Percentiles rank a stretch among this genome's conserved stretches.
Conservation (phyloP, 805 yeast species). For the Hanseniaspora singularis region DNA sequence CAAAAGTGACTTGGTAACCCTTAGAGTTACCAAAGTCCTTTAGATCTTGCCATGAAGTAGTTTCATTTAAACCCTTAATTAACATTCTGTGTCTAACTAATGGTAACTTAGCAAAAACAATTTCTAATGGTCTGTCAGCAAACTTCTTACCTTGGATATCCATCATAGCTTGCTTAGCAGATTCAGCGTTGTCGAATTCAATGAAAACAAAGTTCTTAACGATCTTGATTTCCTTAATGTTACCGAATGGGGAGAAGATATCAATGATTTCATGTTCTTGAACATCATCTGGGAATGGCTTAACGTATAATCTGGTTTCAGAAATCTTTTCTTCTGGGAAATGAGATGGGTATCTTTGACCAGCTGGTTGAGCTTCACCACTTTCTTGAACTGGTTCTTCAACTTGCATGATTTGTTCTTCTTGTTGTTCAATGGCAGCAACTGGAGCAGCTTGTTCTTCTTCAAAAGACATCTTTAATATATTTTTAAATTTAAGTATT, state of each 20-base stretch:
- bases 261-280: constrained; percentile 53
- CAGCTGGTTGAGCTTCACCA: too few species aligned
- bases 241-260: constrained; percentile 54
- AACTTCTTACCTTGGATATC: constrained; percentile 61
- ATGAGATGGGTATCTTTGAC: constrained; percentile 16
- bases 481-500: not conserved
- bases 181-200: constrained; percentile 63
- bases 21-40: constrained; percentile 82
- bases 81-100: constrained; percentile 66
- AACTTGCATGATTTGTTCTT: constrained; percentile 12
- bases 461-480: constrained; percentile 19
- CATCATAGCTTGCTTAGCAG: constrained; percentile 63
- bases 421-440: too few species aligned
- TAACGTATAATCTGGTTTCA: constrained; percentile 41
- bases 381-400: constrained; percentile 16
- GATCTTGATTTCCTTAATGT: constrained; percentile 53
- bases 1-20: constrained; percentile 51
- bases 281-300: constrained; percentile 49
- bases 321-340: constrained; percentile 31
- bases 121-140: constrained; percentile 40
- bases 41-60: constrained; percentile 76
- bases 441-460: constrained; percentile 20
- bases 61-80: constrained; percentile 58
- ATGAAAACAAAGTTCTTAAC: constrained; percentile 83
- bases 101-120: constrained; percentile 35